Evolutionary conservation across 768 basidiomycete genomes (phyloP), one percentile per base, ranked within the genome.

Genomic region (Podaxis sp.): DNA sequence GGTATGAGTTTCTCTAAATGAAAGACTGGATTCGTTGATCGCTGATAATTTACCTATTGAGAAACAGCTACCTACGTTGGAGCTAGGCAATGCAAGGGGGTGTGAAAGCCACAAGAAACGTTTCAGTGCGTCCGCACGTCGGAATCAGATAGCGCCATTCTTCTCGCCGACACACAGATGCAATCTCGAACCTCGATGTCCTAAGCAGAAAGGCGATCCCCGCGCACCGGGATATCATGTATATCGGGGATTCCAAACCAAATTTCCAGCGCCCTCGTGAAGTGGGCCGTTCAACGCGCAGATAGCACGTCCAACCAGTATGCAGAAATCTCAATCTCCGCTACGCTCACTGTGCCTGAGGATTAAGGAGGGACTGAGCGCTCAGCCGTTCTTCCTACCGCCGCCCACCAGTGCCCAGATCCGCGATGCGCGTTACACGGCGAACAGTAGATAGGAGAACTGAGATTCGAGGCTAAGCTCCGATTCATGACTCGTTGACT

Each of bases 261-360:
- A 46, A 50, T 58, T 49, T 58, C 57, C 46, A 24, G 9, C 11
- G 11, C 29, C 8, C 24, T 24, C 38, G 27, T n/a, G 33, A 37
- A n/a, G 57, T 58, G 46, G 43, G 57, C 50, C 29, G 36, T 29
- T 24, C 9, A 37, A 12, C 29, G 27, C 27, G 5, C 41, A 9
- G 29, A 33, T 9, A 19, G 22, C 17, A 22, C 22, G 9, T 40
- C 47, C 13, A 19, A 59, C 12, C 49, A 50, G 58, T n/a, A 37
- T 22, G n/a, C 58, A 52, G n/a, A 15, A 59, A 38, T 40, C 49
- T n/a, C 25, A 17, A 41, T 5, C 43, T 17, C 36, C 43, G 8
- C 57, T 24, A 36, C 36, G 22, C 15, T 29, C 17, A n/a, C 13
- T 15, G 60, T 61, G 60, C 60, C 53, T 61, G 60, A 61, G 60